phyloP scores from a whole-genome alignment of 768 basidiomycete species.

The Lanmaoa pseudosensibilis region DNA sequence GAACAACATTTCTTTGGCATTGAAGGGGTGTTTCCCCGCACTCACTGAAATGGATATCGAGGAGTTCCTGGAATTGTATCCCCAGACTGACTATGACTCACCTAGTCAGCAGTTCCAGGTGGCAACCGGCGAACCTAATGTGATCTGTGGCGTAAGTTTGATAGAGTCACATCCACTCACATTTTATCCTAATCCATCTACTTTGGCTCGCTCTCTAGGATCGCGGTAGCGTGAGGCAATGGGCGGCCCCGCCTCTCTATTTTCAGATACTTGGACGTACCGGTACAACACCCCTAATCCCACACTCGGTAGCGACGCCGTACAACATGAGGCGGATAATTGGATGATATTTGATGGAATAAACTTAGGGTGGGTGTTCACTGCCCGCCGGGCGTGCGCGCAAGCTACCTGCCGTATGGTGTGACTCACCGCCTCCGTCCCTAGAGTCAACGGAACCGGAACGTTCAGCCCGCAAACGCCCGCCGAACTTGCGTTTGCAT shows the following conservation, averaged over 20 bases:
- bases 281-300: slow-evolving; percentile 60
- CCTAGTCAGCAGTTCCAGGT: slow-evolving; percentile 43
- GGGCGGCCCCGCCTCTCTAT: slow-evolving; percentile 40
- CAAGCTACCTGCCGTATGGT: not conserved
- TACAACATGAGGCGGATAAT: slow-evolving; percentile 58
- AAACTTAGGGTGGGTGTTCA: slow-evolving; percentile 51
- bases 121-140: slow-evolving; percentile 48
- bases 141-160: slow-evolving; percentile 53
- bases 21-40: slow-evolving; percentile 46
- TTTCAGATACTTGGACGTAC: slow-evolving; percentile 48
- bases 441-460: slow-evolving; percentile 52
- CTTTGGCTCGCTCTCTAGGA: slow-evolving; percentile 1
- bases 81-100: slow-evolving; percentile 43
- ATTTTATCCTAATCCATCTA: not conserved
- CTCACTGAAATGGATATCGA: slow-evolving; percentile 41
- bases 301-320: slow-evolving; percentile 35
- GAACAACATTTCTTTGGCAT: slow-evolving; percentile 33
- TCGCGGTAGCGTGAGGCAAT: slow-evolving; percentile 43
- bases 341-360: slow-evolving; percentile 69
- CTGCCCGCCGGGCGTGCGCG: not conserved
- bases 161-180: not conserved
- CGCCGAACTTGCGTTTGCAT: slow-evolving; percentile 49
- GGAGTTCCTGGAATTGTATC: slow-evolving; percentile 44
- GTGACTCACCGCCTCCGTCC: slow-evolving; percentile 17
- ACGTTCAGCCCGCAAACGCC: slow-evolving; percentile 48